phyloP scores from a whole-genome alignment of 768 basidiomycete genomes.

The Tylopilus balloui region DNA sequence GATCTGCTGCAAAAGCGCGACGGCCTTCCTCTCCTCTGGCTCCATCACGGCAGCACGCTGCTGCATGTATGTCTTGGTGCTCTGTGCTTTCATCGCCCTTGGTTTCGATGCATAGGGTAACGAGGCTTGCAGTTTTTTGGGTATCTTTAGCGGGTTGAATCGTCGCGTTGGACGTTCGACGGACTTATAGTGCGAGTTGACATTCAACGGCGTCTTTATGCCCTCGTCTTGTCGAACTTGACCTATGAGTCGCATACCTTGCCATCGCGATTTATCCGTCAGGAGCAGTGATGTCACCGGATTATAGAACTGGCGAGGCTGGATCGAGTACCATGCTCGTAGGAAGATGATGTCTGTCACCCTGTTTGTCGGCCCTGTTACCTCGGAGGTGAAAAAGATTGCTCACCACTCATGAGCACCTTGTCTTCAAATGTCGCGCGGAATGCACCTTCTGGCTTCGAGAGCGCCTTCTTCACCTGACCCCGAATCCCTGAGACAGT shows the following conservation, averaged over 20 bases:
- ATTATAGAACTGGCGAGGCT: slow-evolving; percentile 95
- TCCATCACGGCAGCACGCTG: slow-evolving; percentile 94
- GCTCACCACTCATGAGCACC: slow-evolving; percentile 88
- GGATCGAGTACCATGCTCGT: slow-evolving; percentile 93
- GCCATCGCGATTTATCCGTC: slow-evolving; percentile 78
- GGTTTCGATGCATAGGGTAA: slow-evolving; percentile 94
- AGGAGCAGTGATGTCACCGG: slow-evolving; percentile 89
- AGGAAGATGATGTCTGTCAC: slow-evolving; percentile 85
- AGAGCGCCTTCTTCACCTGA: slow-evolving; percentile 91
- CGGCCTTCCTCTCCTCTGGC: slow-evolving; percentile 89
- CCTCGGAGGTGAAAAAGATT: neutral
- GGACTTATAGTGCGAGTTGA: slow-evolving; percentile 85
- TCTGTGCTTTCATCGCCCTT: slow-evolving; percentile 72
- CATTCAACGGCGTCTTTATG: slow-evolving; percentile 71
- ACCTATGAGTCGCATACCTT: slow-evolving; percentile 94
- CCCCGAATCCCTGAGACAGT: slow-evolving; percentile 96
- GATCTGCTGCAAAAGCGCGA: slow-evolving; percentile 91
- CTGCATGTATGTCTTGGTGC: slow-evolving; percentile 79
- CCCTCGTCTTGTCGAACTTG: slow-evolving; percentile 85
- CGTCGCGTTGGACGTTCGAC: slow-evolving; percentile 75
- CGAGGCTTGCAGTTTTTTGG: slow-evolving; percentile 84
- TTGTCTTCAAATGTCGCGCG: slow-evolving; percentile 99
- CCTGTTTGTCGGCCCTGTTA: neutral
- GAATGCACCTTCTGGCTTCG: slow-evolving; percentile 95
- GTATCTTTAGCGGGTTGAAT: slow-evolving; percentile 87